phyloP scores from a whole-genome alignment of 2,329 filamentous ascomycete species.

The Seiridium cupressi region DNA sequence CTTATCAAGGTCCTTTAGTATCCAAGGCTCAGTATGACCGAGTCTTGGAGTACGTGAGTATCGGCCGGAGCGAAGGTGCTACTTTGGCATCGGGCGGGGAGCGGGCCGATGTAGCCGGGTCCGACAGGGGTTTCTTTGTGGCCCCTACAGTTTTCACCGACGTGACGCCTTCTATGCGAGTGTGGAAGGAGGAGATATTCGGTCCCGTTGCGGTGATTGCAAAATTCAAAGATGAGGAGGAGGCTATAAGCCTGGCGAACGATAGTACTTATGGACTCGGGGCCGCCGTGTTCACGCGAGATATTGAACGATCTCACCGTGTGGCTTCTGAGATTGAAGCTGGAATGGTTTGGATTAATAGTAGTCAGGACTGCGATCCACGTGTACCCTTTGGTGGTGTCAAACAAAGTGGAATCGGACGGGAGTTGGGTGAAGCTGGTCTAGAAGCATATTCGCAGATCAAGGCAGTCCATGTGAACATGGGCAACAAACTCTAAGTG shows the following conservation, averaged over 20 bases:
- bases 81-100: slow-evolving; percentile 61
- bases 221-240: slow-evolving; percentile 8
- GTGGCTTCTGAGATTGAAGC: slow-evolving; percentile 46
- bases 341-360: slow-evolving; percentile 17
- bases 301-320: slow-evolving; percentile 34
- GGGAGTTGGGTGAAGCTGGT: slow-evolving; percentile 10
- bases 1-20: slow-evolving; percentile 74
- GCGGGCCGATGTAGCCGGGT: not conserved
- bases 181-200: slow-evolving; percentile 11
- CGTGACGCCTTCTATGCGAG: slow-evolving; percentile 1
- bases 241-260: slow-evolving; percentile 5
- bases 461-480: slow-evolving; percentile 10
- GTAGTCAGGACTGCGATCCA: slow-evolving; percentile 9
- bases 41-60: slow-evolving; percentile 67
- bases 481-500: not conserved
- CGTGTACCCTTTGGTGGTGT: slow-evolving; percentile 10
- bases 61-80: slow-evolving; percentile 69
- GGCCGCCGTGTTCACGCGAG: slow-evolving; percentile 48
- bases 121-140: slow-evolving; percentile 3
- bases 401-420: slow-evolving; percentile 13
- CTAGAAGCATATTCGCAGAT: slow-evolving; percentile 10
- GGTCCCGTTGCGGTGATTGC: slow-evolving; percentile 9
- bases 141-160: slow-evolving; percentile 10
- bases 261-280: slow-evolving; percentile 49
- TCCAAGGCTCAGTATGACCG: slow-evolving; percentile 69